These are phyloP conservation scores for Pisolithus sp. DNA, from an alignment of 768 basidiomycete species.

Conservation along the genomic window DNA sequence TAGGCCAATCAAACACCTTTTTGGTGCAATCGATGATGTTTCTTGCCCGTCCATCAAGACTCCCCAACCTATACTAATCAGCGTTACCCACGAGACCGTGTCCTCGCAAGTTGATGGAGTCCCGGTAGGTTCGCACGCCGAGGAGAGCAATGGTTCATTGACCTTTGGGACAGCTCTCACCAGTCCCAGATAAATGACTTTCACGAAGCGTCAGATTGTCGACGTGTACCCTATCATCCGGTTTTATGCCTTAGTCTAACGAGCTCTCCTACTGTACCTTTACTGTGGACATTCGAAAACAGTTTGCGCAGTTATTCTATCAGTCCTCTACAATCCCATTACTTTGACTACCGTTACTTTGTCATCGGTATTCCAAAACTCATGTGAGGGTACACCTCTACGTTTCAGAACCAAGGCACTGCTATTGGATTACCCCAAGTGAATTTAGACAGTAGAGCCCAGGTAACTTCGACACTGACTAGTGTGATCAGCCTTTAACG, in stretches of 20 bases:
- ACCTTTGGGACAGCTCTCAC: background rate
- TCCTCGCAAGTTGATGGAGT: background rate
- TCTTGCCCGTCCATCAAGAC: background rate
- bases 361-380: too few relatives aligned
- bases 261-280: background rate
- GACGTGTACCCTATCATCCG: background rate
- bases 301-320: background rate
- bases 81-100: background rate
- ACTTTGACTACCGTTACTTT: too few relatives aligned
- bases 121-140: background rate
- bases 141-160: background rate
- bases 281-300: background rate
- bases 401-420: too few relatives aligned
- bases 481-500: too few relatives aligned
- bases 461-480: too few relatives aligned
- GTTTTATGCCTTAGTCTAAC: background rate
- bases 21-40: background rate
- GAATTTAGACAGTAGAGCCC: too few relatives aligned
- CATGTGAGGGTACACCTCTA: too few relatives aligned
- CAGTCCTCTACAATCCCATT: too few relatives aligned
- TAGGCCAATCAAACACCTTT: background rate
- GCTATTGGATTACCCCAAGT: too few relatives aligned
- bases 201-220: background rate
- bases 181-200: background rate
- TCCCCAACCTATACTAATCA: background rate